Evolutionary conservation across 1,284 basidiomycete genomes (phyloP), one percentile per base, ranked within the genome.

Genomic region (Anthracocystis walkeri): DNA sequence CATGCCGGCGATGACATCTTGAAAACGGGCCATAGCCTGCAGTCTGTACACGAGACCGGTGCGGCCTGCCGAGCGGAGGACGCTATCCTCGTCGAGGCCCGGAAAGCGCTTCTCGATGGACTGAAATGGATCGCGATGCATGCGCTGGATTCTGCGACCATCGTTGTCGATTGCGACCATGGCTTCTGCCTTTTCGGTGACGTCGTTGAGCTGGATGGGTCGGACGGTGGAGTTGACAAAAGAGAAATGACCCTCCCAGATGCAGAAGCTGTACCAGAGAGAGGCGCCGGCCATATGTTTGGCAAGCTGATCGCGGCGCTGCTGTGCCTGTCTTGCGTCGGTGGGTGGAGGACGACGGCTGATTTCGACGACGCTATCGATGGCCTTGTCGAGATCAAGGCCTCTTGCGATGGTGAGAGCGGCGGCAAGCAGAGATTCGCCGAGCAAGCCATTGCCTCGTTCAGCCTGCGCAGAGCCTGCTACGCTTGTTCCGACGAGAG

Each of bases 171-270:
- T 68, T 16, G 68, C 68, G 12, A 76, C 54, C 54, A 76, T 54
- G 41, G 41, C 46, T 21, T 65, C 45, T 29, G 68, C 65, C 33
- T 61, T 71, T 23, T 33, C 46, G 0, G 46, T 52, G 7, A 76
- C 29, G 21, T 63, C 61, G 48, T 38, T 46, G 42, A 71, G 61
- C 18, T 68, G 54, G 18, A 76, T 65, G 31, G 74, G 74, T 18
- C 68, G 68, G 1, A 76, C 58, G 46, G 68, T 65, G 48, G 74
- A 63, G 40, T 67, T 72, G 51, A 72, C 67, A 31, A 76, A 65
- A 12, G 62, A 71, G 27, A 71, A 76, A 29, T 76, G 74, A 16
- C 74, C 74, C 58, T 76, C 65, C 74, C 74, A 76, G 31, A 76
- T 64, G 51, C 74, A 62, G 27, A 76, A 29, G n/a, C 65, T 65